These are phyloP conservation scores for Rhodotorula paludigena DNA, from an alignment of 768 basidiomycete genomes.

Conservation along the genomic window DNA sequence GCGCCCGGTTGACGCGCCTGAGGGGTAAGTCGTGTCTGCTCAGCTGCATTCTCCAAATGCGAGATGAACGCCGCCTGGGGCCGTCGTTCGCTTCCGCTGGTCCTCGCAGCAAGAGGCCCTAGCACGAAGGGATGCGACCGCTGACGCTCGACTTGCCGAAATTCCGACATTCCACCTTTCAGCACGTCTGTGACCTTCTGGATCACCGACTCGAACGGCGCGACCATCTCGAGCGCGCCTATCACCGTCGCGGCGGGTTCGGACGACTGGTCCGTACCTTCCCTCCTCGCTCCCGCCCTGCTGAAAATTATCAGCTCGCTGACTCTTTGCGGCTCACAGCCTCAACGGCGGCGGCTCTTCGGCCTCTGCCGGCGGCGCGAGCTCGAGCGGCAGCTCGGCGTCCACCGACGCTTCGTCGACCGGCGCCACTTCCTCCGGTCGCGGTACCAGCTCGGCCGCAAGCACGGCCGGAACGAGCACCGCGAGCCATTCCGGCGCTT, in stretches of 20 bases:
- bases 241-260: not conserved
- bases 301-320: not conserved
- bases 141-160: not conserved
- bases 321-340: not conserved
- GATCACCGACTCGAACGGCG: conserved; percentile 6
- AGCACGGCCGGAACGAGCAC: no score
- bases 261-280: not conserved
- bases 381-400: not conserved
- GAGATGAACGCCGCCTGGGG: no score
- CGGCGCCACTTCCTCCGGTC: not conserved
- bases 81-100: no score
- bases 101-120: no score
- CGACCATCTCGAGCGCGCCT: not conserved
- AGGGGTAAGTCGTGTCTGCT: not conserved
- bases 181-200: not conserved
- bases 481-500: no score
- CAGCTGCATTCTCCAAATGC: not conserved
- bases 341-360: not conserved
- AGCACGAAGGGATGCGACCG: no score
- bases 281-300: not conserved
- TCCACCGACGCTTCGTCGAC: not conserved
- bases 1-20: conserved; percentile 13
- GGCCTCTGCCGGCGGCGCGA: not conserved
- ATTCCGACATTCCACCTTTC: no score
- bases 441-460: no score